These are phyloP conservation scores for Hypoxylon cercidicola DNA, from an alignment of 495 filamentous ascomycete species.

Conservation along the genomic window DNA sequence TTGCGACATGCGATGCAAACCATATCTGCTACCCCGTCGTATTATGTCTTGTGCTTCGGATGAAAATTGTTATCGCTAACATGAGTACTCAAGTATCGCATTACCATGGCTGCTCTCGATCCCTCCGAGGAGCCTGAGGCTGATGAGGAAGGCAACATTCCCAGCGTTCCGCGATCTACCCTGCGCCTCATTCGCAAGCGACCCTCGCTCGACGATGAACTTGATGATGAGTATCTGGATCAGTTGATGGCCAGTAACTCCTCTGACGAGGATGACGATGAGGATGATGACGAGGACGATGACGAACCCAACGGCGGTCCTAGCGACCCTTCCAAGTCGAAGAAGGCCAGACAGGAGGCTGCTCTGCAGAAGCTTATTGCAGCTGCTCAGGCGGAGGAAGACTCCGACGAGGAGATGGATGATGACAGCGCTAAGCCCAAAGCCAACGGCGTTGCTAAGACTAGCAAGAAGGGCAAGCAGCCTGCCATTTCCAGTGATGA, in stretches of 20 bases:
- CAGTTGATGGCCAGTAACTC: slow-evolving; percentile 55
- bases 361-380: slow-evolving; percentile 76
- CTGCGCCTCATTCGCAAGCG: slow-evolving; percentile 85
- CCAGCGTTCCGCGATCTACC: slow-evolving; percentile 76
- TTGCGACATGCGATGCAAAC: slow-evolving; percentile 4
- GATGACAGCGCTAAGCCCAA: slow-evolving; percentile 71
- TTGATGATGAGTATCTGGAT: slow-evolving; percentile 65
- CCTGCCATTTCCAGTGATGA: slow-evolving; percentile 75
- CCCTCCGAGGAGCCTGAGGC: slow-evolving; percentile 78
- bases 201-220: slow-evolving; percentile 68
- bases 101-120: slow-evolving; percentile 98
- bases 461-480: slow-evolving; percentile 80
- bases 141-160: slow-evolving; percentile 69
- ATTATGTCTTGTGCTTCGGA: neutral
- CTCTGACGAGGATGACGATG: slow-evolving; percentile 62
- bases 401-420: slow-evolving; percentile 66
- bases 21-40: neutral
- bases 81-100: slow-evolving; percentile 74
- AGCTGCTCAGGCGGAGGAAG: slow-evolving; percentile 65
- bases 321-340: slow-evolving; percentile 87
- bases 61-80: slow-evolving; percentile 33
- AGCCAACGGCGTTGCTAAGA: slow-evolving; percentile 56
- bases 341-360: slow-evolving; percentile 79
- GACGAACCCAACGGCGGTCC: slow-evolving; percentile 87
- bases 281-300: slow-evolving; percentile 66